phyloP scores from a whole-genome alignment of 148 eudicot genomes.

The Vaccinium corymbosum region DNA sequence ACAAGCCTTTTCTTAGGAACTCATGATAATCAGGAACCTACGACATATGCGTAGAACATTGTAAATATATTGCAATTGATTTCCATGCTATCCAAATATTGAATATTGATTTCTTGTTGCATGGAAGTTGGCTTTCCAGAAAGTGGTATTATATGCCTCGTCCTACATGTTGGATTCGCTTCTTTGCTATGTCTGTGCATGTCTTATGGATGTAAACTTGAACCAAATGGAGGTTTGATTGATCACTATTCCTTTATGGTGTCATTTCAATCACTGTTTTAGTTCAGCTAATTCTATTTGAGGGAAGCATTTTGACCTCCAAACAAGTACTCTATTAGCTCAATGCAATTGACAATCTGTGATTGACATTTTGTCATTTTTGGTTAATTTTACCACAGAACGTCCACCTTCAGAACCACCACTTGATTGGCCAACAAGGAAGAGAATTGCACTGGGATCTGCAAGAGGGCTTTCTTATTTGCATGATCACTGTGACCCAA shows the following conservation, averaged over 20 bases:
- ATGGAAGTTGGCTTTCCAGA: not conserved
- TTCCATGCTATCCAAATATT: conserved; percentile 5
- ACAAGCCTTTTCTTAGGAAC: not conserved
- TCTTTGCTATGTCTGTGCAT: not conserved
- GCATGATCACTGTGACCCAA: conserved; percentile 43
- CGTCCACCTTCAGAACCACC: conserved; percentile 34
- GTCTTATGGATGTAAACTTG: not conserved
- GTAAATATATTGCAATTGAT: not conserved
- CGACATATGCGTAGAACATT: not conserved
- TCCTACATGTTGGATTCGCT: not conserved
- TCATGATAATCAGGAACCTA: not conserved
- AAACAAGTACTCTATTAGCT: not conserved
- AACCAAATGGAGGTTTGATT: not conserved
- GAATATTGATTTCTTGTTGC: not conserved
- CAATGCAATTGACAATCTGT: not conserved
- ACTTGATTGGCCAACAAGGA: conserved; percentile 41
- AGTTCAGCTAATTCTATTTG: not conserved
- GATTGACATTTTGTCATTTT: not conserved
- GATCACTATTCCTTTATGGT: not conserved
- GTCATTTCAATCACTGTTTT: not conserved
- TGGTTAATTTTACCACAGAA: conserved; percentile 21
- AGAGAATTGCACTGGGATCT: conserved; percentile 38
- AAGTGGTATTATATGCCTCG: not conserved
- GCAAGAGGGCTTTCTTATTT: conserved; percentile 45
- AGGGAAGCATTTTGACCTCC: not conserved